Evolutionary conservation across 108 stramenopile species (phyloP).

Genomic region (Cyclotella distinguenda): DNA sequence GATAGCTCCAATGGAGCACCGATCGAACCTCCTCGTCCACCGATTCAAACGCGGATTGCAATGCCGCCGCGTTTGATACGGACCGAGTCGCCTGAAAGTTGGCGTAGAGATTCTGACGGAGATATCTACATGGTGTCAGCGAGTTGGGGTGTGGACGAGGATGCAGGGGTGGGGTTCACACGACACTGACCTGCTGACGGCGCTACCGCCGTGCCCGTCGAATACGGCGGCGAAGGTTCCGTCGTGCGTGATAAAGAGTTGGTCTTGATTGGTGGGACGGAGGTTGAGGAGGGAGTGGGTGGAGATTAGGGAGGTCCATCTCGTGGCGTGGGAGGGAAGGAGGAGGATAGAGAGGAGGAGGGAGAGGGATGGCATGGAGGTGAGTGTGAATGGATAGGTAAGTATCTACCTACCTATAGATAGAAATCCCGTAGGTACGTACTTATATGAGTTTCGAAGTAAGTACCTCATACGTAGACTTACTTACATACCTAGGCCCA

Average conservation of each 20-base stretch:
- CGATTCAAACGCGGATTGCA: slow-evolving; percentile 58
- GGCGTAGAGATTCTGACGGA: slow-evolving; percentile 78
- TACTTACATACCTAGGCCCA: no score
- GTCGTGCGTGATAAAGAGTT: slow-evolving; percentile 50
- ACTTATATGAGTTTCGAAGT: no score
- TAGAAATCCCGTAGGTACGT: no score
- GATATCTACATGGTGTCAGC: slow-evolving; percentile 30
- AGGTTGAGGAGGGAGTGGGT: no score
- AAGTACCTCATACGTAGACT: no score
- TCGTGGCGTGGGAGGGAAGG: no score
- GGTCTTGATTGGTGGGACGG: no score
- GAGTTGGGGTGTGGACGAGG: slow-evolving; percentile 65
- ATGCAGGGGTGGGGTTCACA: slow-evolving; percentile 23
- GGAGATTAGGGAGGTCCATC: no score
- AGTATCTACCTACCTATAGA: no score
- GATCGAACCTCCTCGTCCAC: slow-evolving; percentile 66
- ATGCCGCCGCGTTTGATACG: slow-evolving; percentile 26
- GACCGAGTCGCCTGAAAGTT: slow-evolving; percentile 56
- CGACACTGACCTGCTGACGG: slow-evolving; percentile 53
- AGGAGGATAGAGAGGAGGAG: no score
- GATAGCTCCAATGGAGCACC: slow-evolving; percentile 73
- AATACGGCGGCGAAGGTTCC: slow-evolving; percentile 86
- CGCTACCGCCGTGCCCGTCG: slow-evolving; percentile 93
- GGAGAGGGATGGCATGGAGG: no score
- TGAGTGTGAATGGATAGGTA: no score